phyloP scores from a whole-genome alignment of 768 basidiomycete genomes.

The Botryobasidium botryosum region DNA sequence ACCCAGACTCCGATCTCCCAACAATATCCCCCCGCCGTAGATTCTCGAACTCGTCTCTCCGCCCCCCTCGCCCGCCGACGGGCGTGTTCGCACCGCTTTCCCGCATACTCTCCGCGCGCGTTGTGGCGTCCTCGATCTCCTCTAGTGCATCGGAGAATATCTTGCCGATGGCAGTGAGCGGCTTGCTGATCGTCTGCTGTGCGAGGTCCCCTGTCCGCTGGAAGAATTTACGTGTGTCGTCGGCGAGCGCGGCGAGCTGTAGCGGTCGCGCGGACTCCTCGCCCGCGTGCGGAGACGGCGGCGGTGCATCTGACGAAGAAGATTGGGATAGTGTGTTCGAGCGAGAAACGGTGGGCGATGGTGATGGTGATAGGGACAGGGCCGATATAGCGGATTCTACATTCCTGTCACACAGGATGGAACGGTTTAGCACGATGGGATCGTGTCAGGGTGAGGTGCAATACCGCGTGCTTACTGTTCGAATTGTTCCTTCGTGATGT shows the following conservation, averaged over 20 bases:
- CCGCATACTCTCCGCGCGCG: too few relatives aligned
- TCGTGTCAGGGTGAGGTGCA: neutral
- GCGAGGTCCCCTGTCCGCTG: conserved; percentile 69
- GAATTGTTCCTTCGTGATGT: conserved; percentile 86
- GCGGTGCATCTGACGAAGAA: neutral
- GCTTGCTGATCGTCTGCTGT: conserved; percentile 57
- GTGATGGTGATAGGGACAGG: conserved; percentile 23
- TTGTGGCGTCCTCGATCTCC: conserved; percentile 36
- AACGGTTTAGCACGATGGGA: conserved; percentile 12
- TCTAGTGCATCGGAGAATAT: conserved; percentile 70
- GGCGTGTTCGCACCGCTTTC: too few relatives aligned
- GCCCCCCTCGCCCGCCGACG: too few relatives aligned
- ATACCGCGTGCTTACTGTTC: conserved; percentile 40
- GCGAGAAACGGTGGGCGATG: conserved; percentile 20
- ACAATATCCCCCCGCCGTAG: too few relatives aligned
- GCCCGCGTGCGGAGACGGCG: conserved; percentile 34
- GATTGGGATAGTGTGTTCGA: conserved; percentile 11
- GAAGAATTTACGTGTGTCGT: conserved; percentile 67
- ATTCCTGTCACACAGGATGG: conserved; percentile 24
- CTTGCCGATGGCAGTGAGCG: conserved; percentile 72
- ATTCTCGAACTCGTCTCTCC: too few relatives aligned
- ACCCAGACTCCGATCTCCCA: too few relatives aligned
- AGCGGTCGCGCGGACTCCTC: conserved; percentile 82
- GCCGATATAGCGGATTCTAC: conserved; percentile 44
- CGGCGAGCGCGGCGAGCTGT: conserved; percentile 37